A percentile compares a stretch with the other conserved stretches of the same genome.
phyloP scores from a whole-genome alignment of 129 eudicot species.

The Scalesia atractyloides region DNA sequence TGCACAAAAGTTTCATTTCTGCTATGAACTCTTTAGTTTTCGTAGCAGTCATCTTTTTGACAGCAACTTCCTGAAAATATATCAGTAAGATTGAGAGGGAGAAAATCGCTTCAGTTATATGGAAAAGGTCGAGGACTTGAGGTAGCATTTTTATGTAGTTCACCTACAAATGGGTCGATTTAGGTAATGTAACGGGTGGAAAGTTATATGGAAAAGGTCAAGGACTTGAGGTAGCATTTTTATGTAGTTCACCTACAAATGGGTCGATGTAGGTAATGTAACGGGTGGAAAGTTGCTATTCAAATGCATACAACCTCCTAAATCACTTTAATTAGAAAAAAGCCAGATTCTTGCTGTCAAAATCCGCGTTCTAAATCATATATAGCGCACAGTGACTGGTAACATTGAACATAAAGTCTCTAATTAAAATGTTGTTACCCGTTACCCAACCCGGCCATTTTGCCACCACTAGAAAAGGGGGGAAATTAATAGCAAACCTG shows the following conservation, averaged over 20 bases:
- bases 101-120: constrained; percentile 12
- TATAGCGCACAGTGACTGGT: background rate
- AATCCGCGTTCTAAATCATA: background rate
- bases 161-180: background rate
- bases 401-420: background rate
- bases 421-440: background rate
- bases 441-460: background rate
- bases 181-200: background rate
- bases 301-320: background rate
- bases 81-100: background rate
- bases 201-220: too few species aligned
- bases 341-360: background rate
- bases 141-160: background rate
- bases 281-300: background rate
- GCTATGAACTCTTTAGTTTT: constrained; percentile 84
- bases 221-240: background rate
- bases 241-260: background rate
- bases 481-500: constrained; percentile 51
- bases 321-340: background rate
- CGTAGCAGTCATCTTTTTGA: constrained; percentile 84
- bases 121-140: background rate
- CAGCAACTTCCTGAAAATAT: constrained; percentile 79
- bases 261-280: background rate
- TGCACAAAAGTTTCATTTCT: constrained; percentile 96
- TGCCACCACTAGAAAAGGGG: background rate